Evolutionary conservation across 495 filamentous ascomycete genomes (phyloP).

Genomic region (Penicillium cinerascens): DNA sequence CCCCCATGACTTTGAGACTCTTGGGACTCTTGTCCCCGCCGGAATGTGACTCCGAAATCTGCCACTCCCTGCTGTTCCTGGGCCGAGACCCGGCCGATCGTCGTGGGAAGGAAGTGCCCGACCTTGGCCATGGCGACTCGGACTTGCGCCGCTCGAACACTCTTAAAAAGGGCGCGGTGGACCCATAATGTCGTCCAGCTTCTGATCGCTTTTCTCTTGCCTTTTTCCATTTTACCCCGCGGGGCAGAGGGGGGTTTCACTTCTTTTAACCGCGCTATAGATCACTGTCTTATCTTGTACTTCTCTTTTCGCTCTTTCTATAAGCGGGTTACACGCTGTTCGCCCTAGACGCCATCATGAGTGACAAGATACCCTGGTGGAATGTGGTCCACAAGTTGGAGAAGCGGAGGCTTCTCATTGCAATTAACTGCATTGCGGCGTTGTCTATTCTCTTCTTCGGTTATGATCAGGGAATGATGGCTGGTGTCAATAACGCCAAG

Average conservation of each 20-base stretch:
- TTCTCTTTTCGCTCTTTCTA: background rate
- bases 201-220: background rate
- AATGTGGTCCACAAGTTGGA: conserved; percentile 60
- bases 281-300: background rate
- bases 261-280: background rate
- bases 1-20: background rate
- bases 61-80: conserved; percentile 9
- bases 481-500: conserved; percentile 64
- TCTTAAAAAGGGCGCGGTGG: conserved; percentile 5
- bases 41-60: conserved; percentile 11
- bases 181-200: conserved; percentile 1
- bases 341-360: conserved; percentile 28
- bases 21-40: background rate
- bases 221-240: background rate
- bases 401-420: conserved; percentile 60
- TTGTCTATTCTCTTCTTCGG: conserved; percentile 60
- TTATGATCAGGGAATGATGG: conserved; percentile 74
- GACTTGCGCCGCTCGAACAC: conserved; percentile 3
- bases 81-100: conserved; percentile 16
- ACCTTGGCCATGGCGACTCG: background rate
- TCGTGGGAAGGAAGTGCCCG: conserved; percentile 16
- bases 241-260: background rate
- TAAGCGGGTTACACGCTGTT: no score
- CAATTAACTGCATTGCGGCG: conserved; percentile 61
- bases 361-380: conserved; percentile 47